Evolutionary conservation across 2,329 filamentous ascomycete genomes (phyloP).

Genomic region (Beauveria australis): DNA sequence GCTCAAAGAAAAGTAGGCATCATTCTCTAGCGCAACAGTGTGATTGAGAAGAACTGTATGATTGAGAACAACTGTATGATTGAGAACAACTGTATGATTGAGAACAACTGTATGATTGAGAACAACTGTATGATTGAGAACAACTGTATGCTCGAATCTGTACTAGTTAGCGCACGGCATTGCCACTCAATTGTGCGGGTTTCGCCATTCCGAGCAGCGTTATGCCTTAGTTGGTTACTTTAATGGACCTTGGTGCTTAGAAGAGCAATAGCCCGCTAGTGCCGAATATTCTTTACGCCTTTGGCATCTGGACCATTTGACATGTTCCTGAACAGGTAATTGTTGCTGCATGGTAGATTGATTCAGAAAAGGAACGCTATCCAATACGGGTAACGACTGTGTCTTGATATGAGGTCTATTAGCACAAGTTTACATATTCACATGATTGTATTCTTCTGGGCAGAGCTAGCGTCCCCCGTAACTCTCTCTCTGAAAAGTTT

Average conservation of each 20-base stretch:
- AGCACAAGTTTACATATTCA: not conserved
- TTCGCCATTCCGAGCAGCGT: not conserved
- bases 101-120: not conserved
- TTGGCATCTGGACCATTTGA: not conserved
- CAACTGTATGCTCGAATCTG: not conserved
- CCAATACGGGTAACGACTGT: not conserved
- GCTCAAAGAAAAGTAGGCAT: not conserved
- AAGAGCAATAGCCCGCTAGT: not conserved
- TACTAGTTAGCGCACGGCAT: not conserved
- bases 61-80: not conserved
- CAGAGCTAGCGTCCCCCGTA: no score
- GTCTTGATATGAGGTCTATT: not conserved
- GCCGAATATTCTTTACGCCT: not conserved
- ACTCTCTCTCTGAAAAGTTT: no score
- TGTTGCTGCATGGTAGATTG: not conserved
- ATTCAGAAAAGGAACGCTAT: not conserved
- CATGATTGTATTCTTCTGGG: no score
- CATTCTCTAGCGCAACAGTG: not conserved
- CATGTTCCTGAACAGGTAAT: not conserved
- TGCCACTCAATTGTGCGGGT: not conserved
- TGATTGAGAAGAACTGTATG: not conserved
- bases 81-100: not conserved
- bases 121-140: not conserved
- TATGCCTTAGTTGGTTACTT: not conserved
- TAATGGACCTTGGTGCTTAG: constrained; percentile 1